phyloP scores from a whole-genome alignment of 1,139 yeast genomes.

The Yamadazyma songkhlaensis region DNA sequence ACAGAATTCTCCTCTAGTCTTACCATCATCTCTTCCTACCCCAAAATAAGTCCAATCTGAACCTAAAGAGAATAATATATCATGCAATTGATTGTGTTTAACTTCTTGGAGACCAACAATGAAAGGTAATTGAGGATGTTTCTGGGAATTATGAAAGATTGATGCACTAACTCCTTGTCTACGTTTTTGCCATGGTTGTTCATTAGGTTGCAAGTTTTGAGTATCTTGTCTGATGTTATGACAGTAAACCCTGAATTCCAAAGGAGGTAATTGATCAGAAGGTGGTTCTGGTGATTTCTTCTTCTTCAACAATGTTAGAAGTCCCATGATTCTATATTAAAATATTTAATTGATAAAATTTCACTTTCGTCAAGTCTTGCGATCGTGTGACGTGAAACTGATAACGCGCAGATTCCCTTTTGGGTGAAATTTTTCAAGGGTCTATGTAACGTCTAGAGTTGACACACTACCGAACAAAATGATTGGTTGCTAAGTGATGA shows the following conservation, averaged over 20 bases:
- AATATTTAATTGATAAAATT: too few species aligned
- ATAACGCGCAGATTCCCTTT: background rate
- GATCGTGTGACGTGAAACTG: conserved; percentile 1
- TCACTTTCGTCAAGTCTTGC: too few species aligned
- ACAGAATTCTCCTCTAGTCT: conserved; percentile 40
- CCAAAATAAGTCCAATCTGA: conserved; percentile 40
- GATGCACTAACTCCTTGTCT: conserved; percentile 22
- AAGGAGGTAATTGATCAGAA: conserved; percentile 7
- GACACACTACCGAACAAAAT: too few species aligned
- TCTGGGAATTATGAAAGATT: conserved; percentile 13
- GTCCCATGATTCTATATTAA: conserved; percentile 1
- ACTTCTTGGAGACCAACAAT: conserved; percentile 34
- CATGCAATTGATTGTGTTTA: conserved; percentile 27
- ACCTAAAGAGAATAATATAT: conserved; percentile 23
- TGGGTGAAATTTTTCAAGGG: too few species aligned
- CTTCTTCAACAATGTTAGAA: background rate
- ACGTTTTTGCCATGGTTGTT: conserved; percentile 25
- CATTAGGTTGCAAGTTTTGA: conserved; percentile 20
- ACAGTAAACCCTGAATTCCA: conserved; percentile 29
- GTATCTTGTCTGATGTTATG: conserved; percentile 28
- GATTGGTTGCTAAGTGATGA: too few species aligned
- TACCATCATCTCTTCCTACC: conserved; percentile 50
- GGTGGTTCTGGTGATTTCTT: background rate
- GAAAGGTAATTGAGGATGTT: conserved; percentile 16
- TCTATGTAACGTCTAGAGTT: too few species aligned